These are phyloP conservation scores for Triticum monococcum DNA, from an alignment of 176 grass and related monocot genomes.

Conservation along the genomic window DNA sequence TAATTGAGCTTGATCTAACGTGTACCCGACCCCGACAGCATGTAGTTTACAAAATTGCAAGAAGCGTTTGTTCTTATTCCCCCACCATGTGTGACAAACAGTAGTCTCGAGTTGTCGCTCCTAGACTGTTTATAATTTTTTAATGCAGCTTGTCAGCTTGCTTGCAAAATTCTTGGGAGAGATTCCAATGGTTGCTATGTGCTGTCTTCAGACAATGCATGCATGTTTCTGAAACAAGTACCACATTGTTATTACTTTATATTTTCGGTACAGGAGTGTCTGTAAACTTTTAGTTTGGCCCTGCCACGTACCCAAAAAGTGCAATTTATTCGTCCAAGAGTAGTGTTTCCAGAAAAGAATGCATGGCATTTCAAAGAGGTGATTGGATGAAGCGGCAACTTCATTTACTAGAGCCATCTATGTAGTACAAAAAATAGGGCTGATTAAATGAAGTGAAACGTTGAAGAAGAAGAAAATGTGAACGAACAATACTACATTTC, in stretches of 20 bases:
- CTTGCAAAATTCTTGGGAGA: constrained; percentile 25
- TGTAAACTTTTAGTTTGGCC: not conserved
- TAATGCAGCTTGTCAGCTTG: constrained; percentile 10
- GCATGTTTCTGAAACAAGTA: constrained; percentile 24
- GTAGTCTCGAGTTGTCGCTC: constrained; percentile 28
- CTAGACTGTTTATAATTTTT: constrained; percentile 23
- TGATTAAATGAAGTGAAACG: not conserved
- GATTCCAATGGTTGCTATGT: constrained; percentile 10
- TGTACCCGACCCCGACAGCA: constrained; percentile 11
- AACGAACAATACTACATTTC: not conserved
- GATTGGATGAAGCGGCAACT: not conserved
- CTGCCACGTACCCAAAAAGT: constrained; percentile 7
- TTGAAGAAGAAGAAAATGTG: not conserved
- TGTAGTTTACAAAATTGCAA: constrained; percentile 23
- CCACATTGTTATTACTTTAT: constrained; percentile 13
- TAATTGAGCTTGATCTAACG: constrained; percentile 29
- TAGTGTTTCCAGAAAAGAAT: not conserved
- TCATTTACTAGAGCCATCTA: not conserved
- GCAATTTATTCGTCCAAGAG: not conserved
- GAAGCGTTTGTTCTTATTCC: constrained; percentile 48
- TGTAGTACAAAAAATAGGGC: too few relatives aligned
- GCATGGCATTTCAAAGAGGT: not conserved
- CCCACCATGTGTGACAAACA: constrained; percentile 32
- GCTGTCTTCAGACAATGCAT: not conserved
- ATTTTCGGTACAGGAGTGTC: not conserved